Conservation (phyloP, 371 early-diverging fungal genomes). For the Batrachochytrium dendrobatidis region DNA sequence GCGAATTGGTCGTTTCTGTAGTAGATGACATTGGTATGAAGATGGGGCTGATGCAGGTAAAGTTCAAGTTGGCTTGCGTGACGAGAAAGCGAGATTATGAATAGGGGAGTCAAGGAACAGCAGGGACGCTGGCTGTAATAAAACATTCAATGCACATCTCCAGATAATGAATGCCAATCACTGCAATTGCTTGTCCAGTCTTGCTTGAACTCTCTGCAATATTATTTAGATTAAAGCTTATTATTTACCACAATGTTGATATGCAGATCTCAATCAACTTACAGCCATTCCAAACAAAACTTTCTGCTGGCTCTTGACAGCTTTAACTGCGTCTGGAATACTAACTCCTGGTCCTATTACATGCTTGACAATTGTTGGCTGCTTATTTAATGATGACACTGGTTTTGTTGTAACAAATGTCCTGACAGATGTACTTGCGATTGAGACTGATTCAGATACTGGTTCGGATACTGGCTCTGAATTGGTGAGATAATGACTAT, state of each 20-base stretch:
- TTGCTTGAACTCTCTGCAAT: background rate
- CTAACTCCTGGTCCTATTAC: background rate
- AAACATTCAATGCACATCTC: too few species aligned
- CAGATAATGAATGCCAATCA: too few species aligned
- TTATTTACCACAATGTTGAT: background rate
- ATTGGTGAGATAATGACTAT: too few species aligned
- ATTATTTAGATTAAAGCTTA: background rate
- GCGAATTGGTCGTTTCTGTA: too few species aligned
- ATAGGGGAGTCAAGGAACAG: background rate
- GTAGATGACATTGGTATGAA: background rate
- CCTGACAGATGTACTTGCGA: too few species aligned
- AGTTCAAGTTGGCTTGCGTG: background rate
- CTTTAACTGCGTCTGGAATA: background rate
- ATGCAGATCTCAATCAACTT: background rate
- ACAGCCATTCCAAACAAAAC: background rate
- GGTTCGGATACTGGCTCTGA: too few species aligned
- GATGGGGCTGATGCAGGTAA: background rate
- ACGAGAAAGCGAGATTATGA: background rate
- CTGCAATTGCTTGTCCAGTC: too few species aligned
- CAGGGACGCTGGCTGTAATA: background rate
- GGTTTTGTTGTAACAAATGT: too few species aligned
- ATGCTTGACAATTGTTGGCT: background rate
- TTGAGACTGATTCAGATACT: too few species aligned
- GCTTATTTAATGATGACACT: too few species aligned
- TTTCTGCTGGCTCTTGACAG: background rate